A percentile compares a stretch with the other conserved stretches of the same genome.
Conservation (phyloP, 2,329 filamentous ascomycete genomes). For the Knufia petricola region DNA sequence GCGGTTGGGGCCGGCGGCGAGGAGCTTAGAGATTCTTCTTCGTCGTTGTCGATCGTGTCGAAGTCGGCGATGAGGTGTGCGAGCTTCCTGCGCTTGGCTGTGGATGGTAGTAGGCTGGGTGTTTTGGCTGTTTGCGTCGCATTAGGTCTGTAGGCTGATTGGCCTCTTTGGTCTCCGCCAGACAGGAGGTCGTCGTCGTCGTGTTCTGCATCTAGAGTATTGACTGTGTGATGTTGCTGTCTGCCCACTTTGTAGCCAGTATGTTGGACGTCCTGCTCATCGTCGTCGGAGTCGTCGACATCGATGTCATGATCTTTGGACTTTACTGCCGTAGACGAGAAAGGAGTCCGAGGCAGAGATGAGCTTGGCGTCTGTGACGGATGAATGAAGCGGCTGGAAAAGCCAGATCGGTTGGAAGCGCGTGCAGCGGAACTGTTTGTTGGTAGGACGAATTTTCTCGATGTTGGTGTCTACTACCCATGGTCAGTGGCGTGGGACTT, state of each 20-base stretch:
- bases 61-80: neutral
- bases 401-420: neutral
- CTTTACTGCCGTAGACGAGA: neutral
- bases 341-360: constrained; percentile 3
- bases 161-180: neutral
- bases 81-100: neutral
- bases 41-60: neutral
- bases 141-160: neutral
- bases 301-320: neutral
- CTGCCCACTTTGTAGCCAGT: neutral
- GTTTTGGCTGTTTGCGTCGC: neutral
- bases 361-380: constrained; percentile 5
- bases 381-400: neutral
- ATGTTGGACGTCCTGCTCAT: neutral
- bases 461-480: constrained; percentile 1
- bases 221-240: too few species aligned
- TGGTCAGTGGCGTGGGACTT: neutral
- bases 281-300: neutral
- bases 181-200: too few species aligned
- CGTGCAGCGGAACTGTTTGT: neutral
- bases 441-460: constrained; percentile 7
- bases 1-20: neutral
- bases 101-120: neutral
- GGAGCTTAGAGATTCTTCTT: neutral
- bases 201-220: too few species aligned